Evolutionary conservation across 2,329 filamentous ascomycete species (phyloP), one percentile per base, ranked within the genome.

Genomic region (Microsporum ferrugineum): DNA sequence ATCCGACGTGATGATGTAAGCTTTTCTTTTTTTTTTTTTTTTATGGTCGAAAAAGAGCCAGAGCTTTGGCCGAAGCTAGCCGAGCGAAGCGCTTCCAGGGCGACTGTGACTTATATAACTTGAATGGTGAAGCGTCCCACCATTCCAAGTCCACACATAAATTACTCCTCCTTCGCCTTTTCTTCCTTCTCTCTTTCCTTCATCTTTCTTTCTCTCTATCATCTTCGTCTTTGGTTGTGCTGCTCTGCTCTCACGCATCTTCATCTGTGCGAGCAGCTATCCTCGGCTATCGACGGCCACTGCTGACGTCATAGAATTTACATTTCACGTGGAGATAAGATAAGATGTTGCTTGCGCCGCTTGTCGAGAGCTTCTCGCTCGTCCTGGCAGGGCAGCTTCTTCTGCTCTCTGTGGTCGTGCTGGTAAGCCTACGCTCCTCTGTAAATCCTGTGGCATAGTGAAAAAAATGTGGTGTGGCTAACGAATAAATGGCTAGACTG

Each of bases 311-410:
- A 63, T 45, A 39, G 43, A 17, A 29, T 33, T n/a, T 43, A 6
- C 39, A 47, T 59, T 58, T 34, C 36, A 55, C 43, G 59, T 23
- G 56, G 56, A 57, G 39, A 49, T 34, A 45, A 57, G 39, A 38
- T 17, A 55, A 39, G 38, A 64, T 64, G 63, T 17, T 64, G n/a
- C 38, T 64, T n/a, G 58, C 62, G 39, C 63, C 63, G 27, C 17
- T 64, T 17, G 39, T 61, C 7, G 55, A 58, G 33, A 59, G 55
- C 39, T 47, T 64, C 58, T 64, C 63, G 6, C 38, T 62, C 17
- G 14, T 27, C 49, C 51, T 56, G 10, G 63, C 61, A 55, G 59
- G 58, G 12, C 14, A 61, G 47, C 55, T 61, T 39, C 45, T 62
- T 14, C 23, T 61, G 10, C 51, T 59, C 39, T 17, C 60, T 3